Percentiles rank a stretch among this genome's conserved stretches.
These are phyloP conservation scores for Pythium folliculosum DNA, from an alignment of 352 stramenopile genomes.

Conservation along the genomic window DNA sequence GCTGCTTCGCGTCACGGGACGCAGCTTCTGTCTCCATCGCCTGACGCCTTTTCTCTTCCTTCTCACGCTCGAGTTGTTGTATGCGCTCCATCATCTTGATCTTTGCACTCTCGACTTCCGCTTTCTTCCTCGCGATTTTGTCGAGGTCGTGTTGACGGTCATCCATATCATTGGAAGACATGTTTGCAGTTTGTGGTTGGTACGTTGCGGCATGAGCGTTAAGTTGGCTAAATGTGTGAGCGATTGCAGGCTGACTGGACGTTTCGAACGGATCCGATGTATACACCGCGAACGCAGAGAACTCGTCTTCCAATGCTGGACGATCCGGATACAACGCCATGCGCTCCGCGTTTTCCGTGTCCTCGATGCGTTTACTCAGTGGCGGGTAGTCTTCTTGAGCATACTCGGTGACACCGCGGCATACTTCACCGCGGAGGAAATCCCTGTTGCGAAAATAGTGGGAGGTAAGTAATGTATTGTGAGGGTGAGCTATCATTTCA, in stretches of 20 bases:
- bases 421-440: slow-evolving; percentile 70
- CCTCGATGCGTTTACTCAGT: slow-evolving; percentile 72
- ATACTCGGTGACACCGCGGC: slow-evolving; percentile 84
- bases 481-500: not conserved
- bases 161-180: slow-evolving; percentile 4
- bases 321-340: slow-evolving; percentile 62
- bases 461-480: no score
- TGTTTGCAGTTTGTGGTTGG: not conserved
- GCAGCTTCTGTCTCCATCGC: slow-evolving; percentile 1
- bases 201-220: not conserved
- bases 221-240: slow-evolving; percentile 12
- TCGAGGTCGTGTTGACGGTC: slow-evolving; percentile 47
- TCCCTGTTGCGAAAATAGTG: slow-evolving; percentile 35
- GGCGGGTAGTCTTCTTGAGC: slow-evolving; percentile 63
- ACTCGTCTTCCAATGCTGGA: slow-evolving; percentile 61
- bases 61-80: slow-evolving; percentile 39
- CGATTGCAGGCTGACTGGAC: not conserved
- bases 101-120: slow-evolving; percentile 61
- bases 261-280: slow-evolving; percentile 27
- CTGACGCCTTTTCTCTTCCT: slow-evolving; percentile 43
- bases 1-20: slow-evolving; percentile 19
- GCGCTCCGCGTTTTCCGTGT: slow-evolving; percentile 58
- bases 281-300: slow-evolving; percentile 73
- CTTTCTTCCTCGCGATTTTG: slow-evolving; percentile 55
- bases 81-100: slow-evolving; percentile 49